Conservation (phyloP, 164 flowering plant genomes). For the Tetrastigma voinierianum region DNA sequence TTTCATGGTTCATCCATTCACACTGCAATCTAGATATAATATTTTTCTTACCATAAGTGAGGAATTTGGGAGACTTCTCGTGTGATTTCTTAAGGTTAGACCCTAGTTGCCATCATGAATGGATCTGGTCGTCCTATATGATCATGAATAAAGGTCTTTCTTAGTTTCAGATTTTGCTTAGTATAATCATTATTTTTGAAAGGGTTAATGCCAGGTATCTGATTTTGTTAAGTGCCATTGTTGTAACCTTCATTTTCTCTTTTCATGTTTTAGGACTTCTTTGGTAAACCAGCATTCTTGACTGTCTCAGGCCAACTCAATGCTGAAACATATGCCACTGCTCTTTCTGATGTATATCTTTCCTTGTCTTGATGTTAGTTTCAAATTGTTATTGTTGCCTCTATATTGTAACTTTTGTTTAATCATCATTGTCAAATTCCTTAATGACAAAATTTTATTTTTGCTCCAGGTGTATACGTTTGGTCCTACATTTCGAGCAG, state of each 20-base stretch:
- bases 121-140: too few relatives aligned
- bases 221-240: not conserved
- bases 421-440: conserved; percentile 6
- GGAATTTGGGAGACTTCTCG: not conserved
- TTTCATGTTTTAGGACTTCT: conserved; percentile 68
- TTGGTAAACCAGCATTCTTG: conserved; percentile 94
- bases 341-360: conserved; percentile 82
- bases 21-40: not conserved
- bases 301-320: conserved; percentile 99
- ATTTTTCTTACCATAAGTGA: not conserved
- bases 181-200: not conserved
- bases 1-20: not conserved
- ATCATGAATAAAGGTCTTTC: too few relatives aligned
- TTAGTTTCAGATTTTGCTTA: not conserved
- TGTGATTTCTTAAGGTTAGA: not conserved
- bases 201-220: not conserved
- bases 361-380: conserved; percentile 9
- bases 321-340: conserved; percentile 95
- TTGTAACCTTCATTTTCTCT: not conserved
- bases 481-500: conserved; percentile 99
- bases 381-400: not conserved
- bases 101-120: not conserved
- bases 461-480: conserved; percentile 86
- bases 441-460: conserved; percentile 3
- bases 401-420: not conserved